Percentiles rank a stretch among this genome's conserved stretches.
These are phyloP conservation scores for Cucumis hystrix DNA, from an alignment of 306 rosid genomes.

Conservation along the genomic window DNA sequence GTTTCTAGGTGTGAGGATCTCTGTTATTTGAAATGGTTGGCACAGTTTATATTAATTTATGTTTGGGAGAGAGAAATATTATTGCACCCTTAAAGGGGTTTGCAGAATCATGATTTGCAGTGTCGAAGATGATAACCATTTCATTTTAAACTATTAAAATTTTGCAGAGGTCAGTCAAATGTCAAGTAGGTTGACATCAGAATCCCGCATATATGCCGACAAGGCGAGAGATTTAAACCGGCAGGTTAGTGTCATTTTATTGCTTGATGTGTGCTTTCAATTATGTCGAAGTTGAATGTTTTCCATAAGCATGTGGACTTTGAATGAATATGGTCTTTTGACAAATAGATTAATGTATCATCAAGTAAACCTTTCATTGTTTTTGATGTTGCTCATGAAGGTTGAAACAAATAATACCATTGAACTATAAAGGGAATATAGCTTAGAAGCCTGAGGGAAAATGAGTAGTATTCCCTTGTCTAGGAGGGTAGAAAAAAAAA, in stretches of 20 bases:
- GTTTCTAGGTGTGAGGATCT: background rate
- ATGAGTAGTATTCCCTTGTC: background rate
- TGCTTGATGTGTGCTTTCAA: background rate
- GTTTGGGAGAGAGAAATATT: background rate
- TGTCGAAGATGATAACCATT: background rate
- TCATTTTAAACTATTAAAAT: slow-evolving; percentile 1
- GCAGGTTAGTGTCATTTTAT: slow-evolving; percentile 46
- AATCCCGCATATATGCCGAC: slow-evolving; percentile 87
- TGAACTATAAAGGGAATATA: background rate
- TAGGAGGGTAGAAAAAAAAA: background rate
- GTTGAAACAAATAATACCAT: background rate
- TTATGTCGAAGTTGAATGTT: background rate
- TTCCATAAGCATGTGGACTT: background rate
- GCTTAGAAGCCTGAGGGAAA: background rate
- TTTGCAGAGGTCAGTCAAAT: slow-evolving; percentile 96
- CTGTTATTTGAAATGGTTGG: background rate
- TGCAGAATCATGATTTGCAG: background rate
- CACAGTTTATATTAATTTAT: background rate
- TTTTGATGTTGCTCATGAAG: background rate
- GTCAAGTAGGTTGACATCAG: slow-evolving; percentile 90
- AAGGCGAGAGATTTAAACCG: slow-evolving; percentile 88
- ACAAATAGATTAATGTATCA: background rate
- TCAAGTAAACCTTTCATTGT: background rate
- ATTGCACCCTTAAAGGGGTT: background rate
- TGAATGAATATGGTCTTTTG: background rate